A percentile compares a stretch with the other conserved stretches of the same genome.
Evolutionary conservation across 352 stramenopile genomes (phyloP).

Genomic region (Blastocystis sp.): DNA sequence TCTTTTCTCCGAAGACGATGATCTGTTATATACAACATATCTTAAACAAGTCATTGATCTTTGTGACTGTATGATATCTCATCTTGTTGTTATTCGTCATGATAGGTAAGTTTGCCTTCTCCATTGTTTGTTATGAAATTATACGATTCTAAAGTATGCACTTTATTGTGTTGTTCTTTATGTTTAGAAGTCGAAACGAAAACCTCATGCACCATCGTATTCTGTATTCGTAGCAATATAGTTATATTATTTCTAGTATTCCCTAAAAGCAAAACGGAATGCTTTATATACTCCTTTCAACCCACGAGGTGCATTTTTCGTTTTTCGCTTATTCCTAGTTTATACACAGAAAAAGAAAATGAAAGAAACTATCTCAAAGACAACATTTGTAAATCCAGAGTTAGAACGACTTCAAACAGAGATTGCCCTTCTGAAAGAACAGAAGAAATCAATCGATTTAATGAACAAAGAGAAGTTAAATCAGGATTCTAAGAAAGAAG

Average conservation of each 20-base stretch:
- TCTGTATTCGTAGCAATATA: no score
- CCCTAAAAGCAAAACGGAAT: no score
- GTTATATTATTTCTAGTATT: no score
- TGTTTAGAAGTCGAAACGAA: neutral
- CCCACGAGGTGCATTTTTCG: neutral
- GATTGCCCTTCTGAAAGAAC: constrained; percentile 10
- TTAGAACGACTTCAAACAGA: constrained; percentile 24
- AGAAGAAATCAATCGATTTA: constrained; percentile 8
- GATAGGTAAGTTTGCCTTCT: neutral
- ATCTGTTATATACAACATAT: neutral
- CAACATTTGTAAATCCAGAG: constrained; percentile 7
- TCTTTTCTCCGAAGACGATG: constrained; percentile 23
- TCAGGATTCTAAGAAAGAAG: constrained; percentile 1
- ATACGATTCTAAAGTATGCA: neutral
- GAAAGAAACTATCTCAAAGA: neutral
- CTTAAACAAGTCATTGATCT: neutral
- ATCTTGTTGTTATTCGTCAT: neutral
- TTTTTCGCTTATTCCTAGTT: neutral
- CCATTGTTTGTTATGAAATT: neutral
- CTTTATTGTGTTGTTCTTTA: neutral
- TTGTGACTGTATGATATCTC: neutral
- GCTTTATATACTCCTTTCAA: constrained; percentile 2
- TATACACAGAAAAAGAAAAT: constrained; percentile 7
- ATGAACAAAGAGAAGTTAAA: constrained; percentile 10
- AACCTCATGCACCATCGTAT: neutral